A percentile compares a stretch with the other conserved stretches of the same genome.
These are phyloP conservation scores for Plasmodium cynomolgi DNA, from an alignment of 169 alveolate species.

Conservation along the genomic window DNA sequence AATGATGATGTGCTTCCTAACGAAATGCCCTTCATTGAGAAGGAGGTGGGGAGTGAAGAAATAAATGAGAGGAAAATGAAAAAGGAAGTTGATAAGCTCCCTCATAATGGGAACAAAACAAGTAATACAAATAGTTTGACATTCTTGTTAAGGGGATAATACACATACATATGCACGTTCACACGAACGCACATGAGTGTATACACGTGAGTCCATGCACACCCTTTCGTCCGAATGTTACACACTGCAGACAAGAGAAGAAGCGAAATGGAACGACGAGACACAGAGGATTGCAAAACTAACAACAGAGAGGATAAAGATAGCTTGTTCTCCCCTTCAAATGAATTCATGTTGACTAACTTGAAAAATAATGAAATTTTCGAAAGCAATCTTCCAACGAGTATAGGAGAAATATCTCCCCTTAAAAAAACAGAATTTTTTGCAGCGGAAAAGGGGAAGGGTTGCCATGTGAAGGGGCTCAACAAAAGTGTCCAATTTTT, in stretches of 20 bases:
- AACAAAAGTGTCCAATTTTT: constrained; percentile 43
- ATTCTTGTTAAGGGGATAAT: neutral
- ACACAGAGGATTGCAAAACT: neutral
- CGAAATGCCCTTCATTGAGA: neutral
- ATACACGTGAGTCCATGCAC: neutral
- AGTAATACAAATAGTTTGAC: constrained; percentile 4
- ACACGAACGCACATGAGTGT: neutral
- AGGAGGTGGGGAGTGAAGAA: neutral
- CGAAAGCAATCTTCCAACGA: constrained; percentile 16
- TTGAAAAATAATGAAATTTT: constrained; percentile 41
- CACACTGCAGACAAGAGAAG: neutral
- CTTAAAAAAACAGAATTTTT: neutral
- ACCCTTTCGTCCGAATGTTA: neutral
- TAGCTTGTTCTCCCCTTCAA: neutral
- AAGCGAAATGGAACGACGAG: neutral
- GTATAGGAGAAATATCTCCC: neutral
- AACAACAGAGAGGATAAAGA: neutral
- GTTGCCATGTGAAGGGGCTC: constrained; percentile 1
- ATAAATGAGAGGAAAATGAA: neutral
- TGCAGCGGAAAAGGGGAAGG: neutral
- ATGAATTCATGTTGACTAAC: constrained; percentile 9
- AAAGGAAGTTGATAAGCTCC: neutral
- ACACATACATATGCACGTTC: neutral
- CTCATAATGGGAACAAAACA: neutral
- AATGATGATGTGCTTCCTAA: neutral